These are phyloP conservation scores for Chloranthus sessilifolius DNA, from an alignment of 164 flowering plant genomes.

Conservation along the genomic window DNA sequence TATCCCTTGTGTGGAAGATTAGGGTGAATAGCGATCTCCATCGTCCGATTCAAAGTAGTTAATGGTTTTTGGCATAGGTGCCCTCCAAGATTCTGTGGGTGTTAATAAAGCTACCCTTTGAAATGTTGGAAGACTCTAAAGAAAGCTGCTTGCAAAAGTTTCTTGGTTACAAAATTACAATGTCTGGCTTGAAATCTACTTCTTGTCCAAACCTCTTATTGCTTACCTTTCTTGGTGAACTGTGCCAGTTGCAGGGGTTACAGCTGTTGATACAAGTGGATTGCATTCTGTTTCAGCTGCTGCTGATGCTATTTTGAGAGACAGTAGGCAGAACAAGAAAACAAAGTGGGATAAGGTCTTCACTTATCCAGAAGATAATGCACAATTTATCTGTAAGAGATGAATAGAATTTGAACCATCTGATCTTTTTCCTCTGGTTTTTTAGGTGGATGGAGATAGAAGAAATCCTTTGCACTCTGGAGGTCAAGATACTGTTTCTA, in stretches of 20 bases:
- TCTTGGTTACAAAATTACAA: too few relatives aligned
- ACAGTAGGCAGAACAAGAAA: conserved; percentile 83
- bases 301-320: conserved; percentile 46
- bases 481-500: conserved; percentile 46
- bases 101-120: too few relatives aligned
- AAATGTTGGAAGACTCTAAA: too few relatives aligned
- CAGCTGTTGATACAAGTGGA: conserved; percentile 37
- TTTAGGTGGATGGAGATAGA: conserved; percentile 75
- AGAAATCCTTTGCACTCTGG: conserved; percentile 40
- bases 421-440: background rate
- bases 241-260: conserved; percentile 28
- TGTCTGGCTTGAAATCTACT: too few relatives aligned
- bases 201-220: too few relatives aligned
- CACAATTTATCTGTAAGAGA: background rate
- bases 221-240: background rate
- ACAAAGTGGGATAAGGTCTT: conserved; percentile 96
- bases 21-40: too few relatives aligned
- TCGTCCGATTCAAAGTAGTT: too few relatives aligned
- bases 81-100: too few relatives aligned
- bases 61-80: too few relatives aligned
- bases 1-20: too few relatives aligned
- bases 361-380: background rate
- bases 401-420: background rate
- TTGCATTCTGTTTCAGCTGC: conserved; percentile 29
- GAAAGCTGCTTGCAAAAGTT: too few relatives aligned